phyloP scores from a whole-genome alignment of 768 basidiomycete genomes.

The Coprinellus micaceus region DNA sequence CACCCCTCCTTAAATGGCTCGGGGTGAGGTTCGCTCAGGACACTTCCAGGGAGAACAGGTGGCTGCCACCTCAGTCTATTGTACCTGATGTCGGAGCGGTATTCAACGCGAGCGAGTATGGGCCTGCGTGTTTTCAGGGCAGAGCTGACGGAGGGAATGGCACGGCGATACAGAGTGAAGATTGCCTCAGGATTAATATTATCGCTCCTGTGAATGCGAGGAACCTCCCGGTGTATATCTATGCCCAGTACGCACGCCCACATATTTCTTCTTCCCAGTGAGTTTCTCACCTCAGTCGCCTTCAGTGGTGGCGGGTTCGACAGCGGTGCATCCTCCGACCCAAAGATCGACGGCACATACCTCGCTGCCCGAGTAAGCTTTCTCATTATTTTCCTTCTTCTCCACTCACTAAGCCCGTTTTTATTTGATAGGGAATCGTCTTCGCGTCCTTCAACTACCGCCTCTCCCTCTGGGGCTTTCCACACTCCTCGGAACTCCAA shows the following conservation, averaged over 20 bases:
- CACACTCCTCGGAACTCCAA: slow-evolving; percentile 36
- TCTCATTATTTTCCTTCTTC: not conserved
- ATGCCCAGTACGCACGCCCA: slow-evolving; percentile 21
- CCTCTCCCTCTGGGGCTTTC: slow-evolving; percentile 37
- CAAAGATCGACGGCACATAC: slow-evolving; percentile 31
- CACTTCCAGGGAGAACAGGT: slow-evolving; percentile 26
- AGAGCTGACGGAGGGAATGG: slow-evolving; percentile 31
- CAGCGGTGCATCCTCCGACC: slow-evolving; percentile 32
- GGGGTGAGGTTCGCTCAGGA: slow-evolving; percentile 29
- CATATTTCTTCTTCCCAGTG: not conserved
- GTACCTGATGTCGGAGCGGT: slow-evolving; percentile 9
- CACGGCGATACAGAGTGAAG: slow-evolving; percentile 33
- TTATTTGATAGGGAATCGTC: slow-evolving; percentile 24
- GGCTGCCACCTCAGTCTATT: slow-evolving; percentile 26
- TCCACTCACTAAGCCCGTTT: not conserved
- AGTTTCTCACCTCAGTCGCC: not conserved
- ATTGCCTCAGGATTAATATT: slow-evolving; percentile 40
- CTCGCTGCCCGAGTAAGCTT: slow-evolving; percentile 25
- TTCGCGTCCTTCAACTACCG: slow-evolving; percentile 34
- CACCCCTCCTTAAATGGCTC: slow-evolving; percentile 26
- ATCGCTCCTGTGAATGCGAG: slow-evolving; percentile 36
- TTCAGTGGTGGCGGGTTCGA: slow-evolving; percentile 33
- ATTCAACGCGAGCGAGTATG: slow-evolving; percentile 28
- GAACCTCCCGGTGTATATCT: slow-evolving; percentile 27
- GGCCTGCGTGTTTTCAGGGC: slow-evolving; percentile 32